Evolutionary conservation across 192 early-diverging fungal species (phyloP), one percentile per base, ranked within the genome.

Genomic region (Jimgerdemannia flammicorona): DNA sequence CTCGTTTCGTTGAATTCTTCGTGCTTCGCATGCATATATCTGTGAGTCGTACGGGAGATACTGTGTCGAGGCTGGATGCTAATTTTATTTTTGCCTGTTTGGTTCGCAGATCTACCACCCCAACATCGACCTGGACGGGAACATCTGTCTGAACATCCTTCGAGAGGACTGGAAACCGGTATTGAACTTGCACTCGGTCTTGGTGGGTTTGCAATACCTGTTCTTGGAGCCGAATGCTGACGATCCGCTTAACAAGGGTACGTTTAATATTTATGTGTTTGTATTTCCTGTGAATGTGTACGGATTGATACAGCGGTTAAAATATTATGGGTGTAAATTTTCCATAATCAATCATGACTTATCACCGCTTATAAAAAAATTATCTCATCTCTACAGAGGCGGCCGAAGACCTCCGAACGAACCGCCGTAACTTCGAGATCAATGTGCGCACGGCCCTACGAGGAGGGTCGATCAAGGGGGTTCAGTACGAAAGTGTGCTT

Each of bases 151-250:
- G 41, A 98, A 98, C 82, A 95, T 99, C 74, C 84, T 99, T 75
- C 91, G 98, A 73, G 97, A 99, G 80, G 96, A 99, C 82, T 99
- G 98, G 98, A 97, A 96, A 78, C 98, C 98, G 3, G 98, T 98
- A n/a, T 87, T 98, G 69, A 96, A 93, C 77, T 87, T 99, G 69
- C 93, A 95, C 79, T 86, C 95, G 63, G 90, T 98, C 41, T 77
- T 98, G 74, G 93, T 99, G 73, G 96, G 96, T 4, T 79, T 98
- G 68, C 94, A 96, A 76, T 94, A 95, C 81, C 81, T 99, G 66
- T 95, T 99, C 75, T 78, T 95, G 77, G 96, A 93, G 69, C 98
- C 98, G 1, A 98, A 99, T 79, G 90, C 97, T 3, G 95, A 97
- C 59, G 98, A 99, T 87, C 98, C 98, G 73, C 87, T 99, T 8